A percentile compares a stretch with the other conserved stretches of the same genome.
These are phyloP conservation scores for Pinus taeda DNA, from an alignment of 75 land plant genomes.

Conservation along the genomic window DNA sequence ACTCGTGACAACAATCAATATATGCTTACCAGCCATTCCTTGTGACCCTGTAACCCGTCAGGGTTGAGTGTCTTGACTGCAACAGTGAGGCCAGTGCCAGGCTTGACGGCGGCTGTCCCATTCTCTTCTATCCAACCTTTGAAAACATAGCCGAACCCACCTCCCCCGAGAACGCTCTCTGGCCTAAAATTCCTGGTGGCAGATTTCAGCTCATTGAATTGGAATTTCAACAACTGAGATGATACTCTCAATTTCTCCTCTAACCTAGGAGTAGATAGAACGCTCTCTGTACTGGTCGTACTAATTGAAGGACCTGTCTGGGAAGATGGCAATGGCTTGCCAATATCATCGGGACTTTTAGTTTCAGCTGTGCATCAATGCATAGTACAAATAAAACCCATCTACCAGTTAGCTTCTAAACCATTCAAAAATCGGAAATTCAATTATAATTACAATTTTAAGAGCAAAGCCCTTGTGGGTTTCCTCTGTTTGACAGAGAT, in stretches of 20 bases:
- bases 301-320: constrained; percentile 1
- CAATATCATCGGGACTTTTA: constrained; percentile 5
- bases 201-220: constrained; percentile 14
- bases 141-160: constrained; percentile 46
- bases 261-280: constrained; percentile 10
- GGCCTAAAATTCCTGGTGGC: constrained; percentile 19
- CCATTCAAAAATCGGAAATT: neutral
- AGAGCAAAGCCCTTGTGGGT: neutral
- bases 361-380: neutral
- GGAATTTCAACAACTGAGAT: constrained; percentile 10
- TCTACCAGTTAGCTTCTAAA: neutral
- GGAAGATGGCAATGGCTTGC: constrained; percentile 1
- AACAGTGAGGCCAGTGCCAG: constrained; percentile 43
- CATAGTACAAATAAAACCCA: neutral
- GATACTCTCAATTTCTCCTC: constrained; percentile 7
- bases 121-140: constrained; percentile 52
- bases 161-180: constrained; percentile 22
- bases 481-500: neutral
- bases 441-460: neutral
- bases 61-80: constrained; percentile 47
- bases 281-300: neutral
- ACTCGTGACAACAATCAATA: too few species aligned
- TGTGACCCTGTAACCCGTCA: constrained; percentile 46
- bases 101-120: constrained; percentile 44
- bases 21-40: constrained; percentile 44